Evolutionary conservation across 1,284 basidiomycete genomes (phyloP).

Genomic region (Rhodofomes roseus): DNA sequence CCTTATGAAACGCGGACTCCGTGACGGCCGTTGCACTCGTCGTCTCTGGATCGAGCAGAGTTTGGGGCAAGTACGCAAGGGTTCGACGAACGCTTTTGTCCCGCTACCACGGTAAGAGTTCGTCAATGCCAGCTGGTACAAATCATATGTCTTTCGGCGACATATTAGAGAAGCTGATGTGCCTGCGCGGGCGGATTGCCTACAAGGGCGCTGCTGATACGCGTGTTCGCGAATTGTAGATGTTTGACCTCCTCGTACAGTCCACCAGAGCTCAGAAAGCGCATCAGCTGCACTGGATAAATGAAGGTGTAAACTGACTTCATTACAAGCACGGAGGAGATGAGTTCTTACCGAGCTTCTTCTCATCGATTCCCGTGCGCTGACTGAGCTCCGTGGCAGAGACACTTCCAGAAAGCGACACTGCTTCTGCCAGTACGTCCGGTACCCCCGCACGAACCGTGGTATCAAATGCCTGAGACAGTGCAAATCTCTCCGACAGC

Average conservation of each 20-base stretch:
- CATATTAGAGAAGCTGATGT: background rate
- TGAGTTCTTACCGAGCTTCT: constrained; percentile 8
- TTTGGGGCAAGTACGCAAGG: constrained; percentile 4
- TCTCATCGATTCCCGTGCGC: constrained; percentile 3
- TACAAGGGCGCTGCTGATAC: constrained; percentile 2
- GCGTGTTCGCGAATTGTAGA: constrained; percentile 8
- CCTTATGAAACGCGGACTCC: constrained; percentile 8
- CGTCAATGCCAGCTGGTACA: no score
- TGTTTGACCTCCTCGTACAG: constrained; percentile 7
- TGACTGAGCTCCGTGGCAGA: constrained; percentile 4
- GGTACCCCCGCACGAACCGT: constrained; percentile 9
- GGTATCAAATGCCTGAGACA: constrained; percentile 12
- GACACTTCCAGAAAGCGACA: constrained; percentile 1
- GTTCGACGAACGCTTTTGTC: background rate
- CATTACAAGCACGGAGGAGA: background rate
- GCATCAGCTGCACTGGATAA: constrained; percentile 8
- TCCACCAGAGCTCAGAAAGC: constrained; percentile 2
- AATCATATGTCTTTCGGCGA: no score
- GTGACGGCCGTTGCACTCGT: background rate
- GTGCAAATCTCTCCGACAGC: constrained; percentile 1
- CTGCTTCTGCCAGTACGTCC: constrained; percentile 11
- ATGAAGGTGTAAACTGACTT: background rate
- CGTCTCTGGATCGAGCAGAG: constrained; percentile 8
- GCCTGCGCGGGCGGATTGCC: background rate
- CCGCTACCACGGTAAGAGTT: background rate